Percentiles rank a stretch among this genome's conserved stretches.
phyloP scores from a whole-genome alignment of 1,139 yeast species.

The Diutina siamensis region DNA sequence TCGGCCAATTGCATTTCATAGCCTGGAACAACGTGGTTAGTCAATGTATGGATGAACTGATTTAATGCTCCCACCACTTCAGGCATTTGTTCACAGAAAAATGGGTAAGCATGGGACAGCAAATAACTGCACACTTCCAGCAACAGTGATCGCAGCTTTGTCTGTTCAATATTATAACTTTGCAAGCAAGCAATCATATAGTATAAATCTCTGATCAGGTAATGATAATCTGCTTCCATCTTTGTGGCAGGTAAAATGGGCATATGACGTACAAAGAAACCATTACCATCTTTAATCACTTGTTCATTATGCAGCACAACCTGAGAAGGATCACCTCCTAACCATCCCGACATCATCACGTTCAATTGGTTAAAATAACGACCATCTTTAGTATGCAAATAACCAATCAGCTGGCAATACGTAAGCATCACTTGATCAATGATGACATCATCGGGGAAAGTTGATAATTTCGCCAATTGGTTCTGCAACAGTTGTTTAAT shows the following conservation, averaged over 20 bases:
- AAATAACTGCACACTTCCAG: conserved; percentile 3
- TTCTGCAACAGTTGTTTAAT: neutral
- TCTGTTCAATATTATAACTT: neutral
- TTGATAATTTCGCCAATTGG: neutral
- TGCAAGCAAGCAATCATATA: neutral
- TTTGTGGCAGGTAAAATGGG: neutral
- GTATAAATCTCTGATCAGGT: conserved; percentile 4
- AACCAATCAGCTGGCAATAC: neutral
- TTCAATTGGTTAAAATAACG: neutral
- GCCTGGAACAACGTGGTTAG: neutral
- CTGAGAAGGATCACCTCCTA: neutral
- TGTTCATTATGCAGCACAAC: neutral
- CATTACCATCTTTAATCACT: neutral
- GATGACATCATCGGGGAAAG: conserved; percentile 1
- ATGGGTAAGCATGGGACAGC: conserved; percentile 3
- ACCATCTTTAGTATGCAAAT: neutral
- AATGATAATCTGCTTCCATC: neutral
- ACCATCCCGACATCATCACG: conserved; percentile 1
- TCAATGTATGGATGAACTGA: neutral
- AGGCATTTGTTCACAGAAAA: neutral
- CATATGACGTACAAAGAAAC: neutral
- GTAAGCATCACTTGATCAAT: neutral
- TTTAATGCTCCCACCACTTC: neutral
- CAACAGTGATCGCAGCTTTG: neutral
- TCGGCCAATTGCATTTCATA: neutral